phyloP scores from a whole-genome alignment of 768 basidiomycete genomes.

The Lactarius hengduanensis region DNA sequence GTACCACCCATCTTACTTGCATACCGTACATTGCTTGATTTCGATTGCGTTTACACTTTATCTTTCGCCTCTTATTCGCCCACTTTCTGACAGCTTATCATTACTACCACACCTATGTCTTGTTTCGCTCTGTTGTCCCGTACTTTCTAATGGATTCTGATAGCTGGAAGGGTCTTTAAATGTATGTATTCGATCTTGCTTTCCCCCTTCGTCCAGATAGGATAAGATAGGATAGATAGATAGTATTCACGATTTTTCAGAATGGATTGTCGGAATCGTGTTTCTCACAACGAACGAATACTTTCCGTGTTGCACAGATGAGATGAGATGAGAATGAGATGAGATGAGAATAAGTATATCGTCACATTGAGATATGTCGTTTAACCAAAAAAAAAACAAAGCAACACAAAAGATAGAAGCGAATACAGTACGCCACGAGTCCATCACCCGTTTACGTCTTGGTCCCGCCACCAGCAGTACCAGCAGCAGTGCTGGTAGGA shows the following conservation, averaged over 20 bases:
- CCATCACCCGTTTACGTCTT: conserved; percentile 4
- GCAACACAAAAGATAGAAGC: background rate
- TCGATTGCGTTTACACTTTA: background rate
- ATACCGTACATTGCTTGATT: background rate
- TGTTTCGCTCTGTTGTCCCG: background rate
- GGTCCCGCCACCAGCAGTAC: background rate
- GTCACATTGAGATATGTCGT: background rate
- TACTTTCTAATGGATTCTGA: conserved; percentile 10
- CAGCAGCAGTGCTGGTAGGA: background rate
- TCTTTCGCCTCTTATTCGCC: background rate
- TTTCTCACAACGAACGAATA: background rate
- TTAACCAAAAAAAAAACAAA: background rate
- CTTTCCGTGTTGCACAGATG: background rate
- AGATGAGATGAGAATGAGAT: too few relatives aligned
- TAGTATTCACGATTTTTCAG: too few relatives aligned
- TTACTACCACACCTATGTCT: background rate
- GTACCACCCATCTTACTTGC: conserved; percentile 7
- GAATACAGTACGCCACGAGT: background rate
- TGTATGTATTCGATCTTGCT: background rate
- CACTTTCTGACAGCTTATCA: background rate
- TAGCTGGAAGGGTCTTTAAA: conserved; percentile 14
- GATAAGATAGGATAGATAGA: too few relatives aligned
- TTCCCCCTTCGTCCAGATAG: background rate
- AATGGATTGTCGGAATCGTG: too few relatives aligned
- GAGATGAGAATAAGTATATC: conserved; percentile 2